Evolutionary conservation across 768 basidiomycete species (phyloP).

Genomic region (Mycena chlorophos): DNA sequence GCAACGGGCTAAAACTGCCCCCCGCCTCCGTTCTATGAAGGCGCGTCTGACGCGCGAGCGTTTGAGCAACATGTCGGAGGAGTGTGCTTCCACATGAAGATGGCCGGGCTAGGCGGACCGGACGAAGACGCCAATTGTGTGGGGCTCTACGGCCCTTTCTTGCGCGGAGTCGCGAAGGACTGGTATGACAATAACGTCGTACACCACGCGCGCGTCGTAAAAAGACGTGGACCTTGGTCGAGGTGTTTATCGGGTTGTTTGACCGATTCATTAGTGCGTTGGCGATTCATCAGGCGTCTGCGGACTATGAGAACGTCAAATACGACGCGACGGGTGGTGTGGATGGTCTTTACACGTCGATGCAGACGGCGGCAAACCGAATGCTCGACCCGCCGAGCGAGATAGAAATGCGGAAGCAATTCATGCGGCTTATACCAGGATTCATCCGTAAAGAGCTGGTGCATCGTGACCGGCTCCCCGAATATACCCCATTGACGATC

Average conservation of each 20-base stretch:
- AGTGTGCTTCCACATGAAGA: not conserved
- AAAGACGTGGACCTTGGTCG: slow-evolving; percentile 1
- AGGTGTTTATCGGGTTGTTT: slow-evolving; percentile 4
- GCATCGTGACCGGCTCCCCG: not conserved
- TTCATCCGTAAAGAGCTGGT: not conserved
- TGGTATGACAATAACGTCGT: not conserved
- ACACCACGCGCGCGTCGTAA: not conserved
- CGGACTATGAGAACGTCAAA: slow-evolving; percentile 11
- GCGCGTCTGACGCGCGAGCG: not conserved
- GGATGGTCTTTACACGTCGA: not conserved
- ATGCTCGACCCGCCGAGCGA: not conserved
- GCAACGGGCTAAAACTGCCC: not conserved
- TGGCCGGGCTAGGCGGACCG: not conserved
- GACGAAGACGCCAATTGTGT: not conserved
- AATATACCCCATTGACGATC: not conserved
- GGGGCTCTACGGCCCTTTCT: not conserved
- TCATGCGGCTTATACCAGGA: not conserved
- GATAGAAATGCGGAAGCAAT: not conserved
- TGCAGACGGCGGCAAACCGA: not conserved
- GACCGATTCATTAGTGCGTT: slow-evolving; percentile 2
- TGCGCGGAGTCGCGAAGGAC: slow-evolving; percentile 1
- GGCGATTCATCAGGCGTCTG: not conserved
- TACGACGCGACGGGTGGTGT: slow-evolving; percentile 35
- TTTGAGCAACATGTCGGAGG: not conserved
- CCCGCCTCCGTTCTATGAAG: not conserved